Evolutionary conservation across 306 rosid species (phyloP).

Genomic region (Acacia acuminata): DNA sequence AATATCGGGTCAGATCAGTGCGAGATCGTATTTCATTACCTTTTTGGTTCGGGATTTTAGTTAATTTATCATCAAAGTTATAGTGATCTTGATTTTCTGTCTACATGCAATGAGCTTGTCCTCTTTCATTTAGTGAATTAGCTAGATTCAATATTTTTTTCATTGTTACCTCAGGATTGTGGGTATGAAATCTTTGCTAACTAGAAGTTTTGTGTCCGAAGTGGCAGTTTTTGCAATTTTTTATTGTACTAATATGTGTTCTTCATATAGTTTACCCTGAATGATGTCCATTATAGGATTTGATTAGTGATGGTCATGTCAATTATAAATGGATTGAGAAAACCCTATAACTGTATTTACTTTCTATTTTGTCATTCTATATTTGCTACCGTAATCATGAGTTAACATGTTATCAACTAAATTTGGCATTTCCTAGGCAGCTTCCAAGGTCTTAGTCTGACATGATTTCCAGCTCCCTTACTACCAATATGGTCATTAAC

Average conservation of each 20-base stretch:
- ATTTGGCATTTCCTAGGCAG: not conserved
- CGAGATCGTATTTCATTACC: not conserved
- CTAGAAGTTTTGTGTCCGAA: not conserved
- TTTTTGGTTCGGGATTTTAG: not conserved
- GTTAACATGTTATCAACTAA: not conserved
- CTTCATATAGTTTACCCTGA: not conserved
- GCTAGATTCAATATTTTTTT: conserved; percentile 21
- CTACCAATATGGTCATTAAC: not conserved
- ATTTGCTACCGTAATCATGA: not conserved
- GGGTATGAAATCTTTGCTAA: not conserved
- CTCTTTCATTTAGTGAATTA: not conserved
- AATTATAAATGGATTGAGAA: not conserved
- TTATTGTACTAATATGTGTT: not conserved
- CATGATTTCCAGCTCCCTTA: not conserved
- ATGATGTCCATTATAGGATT: conserved; percentile 5
- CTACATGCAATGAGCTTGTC: not conserved
- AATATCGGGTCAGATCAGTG: conserved; percentile 30
- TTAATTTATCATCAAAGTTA: not conserved
- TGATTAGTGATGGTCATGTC: conserved; percentile 1
- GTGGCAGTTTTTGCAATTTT: not conserved
- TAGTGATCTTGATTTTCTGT: not conserved
- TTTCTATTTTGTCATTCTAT: not conserved
- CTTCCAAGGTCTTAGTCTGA: not conserved
- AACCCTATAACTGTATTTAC: not conserved
- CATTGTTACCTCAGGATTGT: conserved; percentile 3